Evolutionary conservation across 225 moss, liverwort and hornwort genomes (phyloP).

Genomic region (Physcomitrellopsis africana): DNA sequence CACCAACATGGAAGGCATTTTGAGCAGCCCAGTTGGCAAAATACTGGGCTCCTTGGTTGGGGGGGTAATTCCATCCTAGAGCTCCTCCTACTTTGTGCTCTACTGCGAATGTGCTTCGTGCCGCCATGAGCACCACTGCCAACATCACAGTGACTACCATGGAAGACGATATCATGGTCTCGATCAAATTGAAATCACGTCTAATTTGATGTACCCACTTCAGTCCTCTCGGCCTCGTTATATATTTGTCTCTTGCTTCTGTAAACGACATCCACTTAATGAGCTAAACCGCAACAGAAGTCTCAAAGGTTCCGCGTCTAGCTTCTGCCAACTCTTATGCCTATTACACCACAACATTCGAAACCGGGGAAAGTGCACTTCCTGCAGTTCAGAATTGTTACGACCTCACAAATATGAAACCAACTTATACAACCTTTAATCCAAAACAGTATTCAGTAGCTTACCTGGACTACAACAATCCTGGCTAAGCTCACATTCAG

Average conservation of each 20-base stretch:
- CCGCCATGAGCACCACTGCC: background rate
- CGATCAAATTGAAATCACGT: background rate
- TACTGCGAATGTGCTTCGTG: conserved; percentile 10
- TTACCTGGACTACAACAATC: no score
- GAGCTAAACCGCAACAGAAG: background rate
- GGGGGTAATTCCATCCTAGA: conserved; percentile 44
- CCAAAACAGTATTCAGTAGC: background rate
- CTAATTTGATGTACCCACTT: background rate
- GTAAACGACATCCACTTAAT: background rate
- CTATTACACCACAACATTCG: background rate
- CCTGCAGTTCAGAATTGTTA: no score
- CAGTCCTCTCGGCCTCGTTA: background rate
- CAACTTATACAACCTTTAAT: no score
- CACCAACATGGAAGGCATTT: conserved; percentile 30
- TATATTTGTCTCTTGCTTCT: conserved; percentile 1
- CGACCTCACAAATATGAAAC: no score
- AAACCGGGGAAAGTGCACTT: no score
- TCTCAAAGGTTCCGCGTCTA: background rate
- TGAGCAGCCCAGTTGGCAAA: conserved; percentile 43
- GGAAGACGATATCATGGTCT: conserved; percentile 21
- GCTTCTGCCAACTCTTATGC: background rate
- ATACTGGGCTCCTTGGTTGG: conserved; percentile 24
- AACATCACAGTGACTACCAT: conserved; percentile 12
- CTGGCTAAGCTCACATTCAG: no score
- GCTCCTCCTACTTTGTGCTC: conserved; percentile 42